Base-by-base conservation (phyloP, 805 yeast genomes). In the Saturnispora saitoi region DNA sequence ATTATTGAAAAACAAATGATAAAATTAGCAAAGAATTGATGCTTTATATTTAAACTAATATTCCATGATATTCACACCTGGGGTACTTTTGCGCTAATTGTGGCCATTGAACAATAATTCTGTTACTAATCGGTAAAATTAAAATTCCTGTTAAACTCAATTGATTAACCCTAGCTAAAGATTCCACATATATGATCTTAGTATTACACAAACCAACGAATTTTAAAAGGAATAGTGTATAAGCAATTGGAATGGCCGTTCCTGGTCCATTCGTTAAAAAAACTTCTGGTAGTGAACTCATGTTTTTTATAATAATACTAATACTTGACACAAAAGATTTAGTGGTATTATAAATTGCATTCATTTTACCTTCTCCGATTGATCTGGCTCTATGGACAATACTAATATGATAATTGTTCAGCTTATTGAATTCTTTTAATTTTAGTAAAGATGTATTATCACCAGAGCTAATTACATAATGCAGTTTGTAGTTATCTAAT, bases 101-200 rank as follows among this genome's bases (percentile, higher is more conserved):
- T 26, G 77, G 77, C 99, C 99, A 93, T 63, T 93, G 99, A 8
- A 93, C 98, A 1, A 93, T 59, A 51, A 93, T 85, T 20, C 90
- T 70, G 61, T 88, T 85, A 4, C 81, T 71, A 4, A 93, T 68
- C 3, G 88, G 88, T 52, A 84, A 70, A 12, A 91, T 60, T 17
- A 93, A 62, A 43, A 66, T 60, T 0, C 98, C 99, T 15, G 90
- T 80, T 30, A 89, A 66, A 59, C 96, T 88, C 46, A 93, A 70
- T 2, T 70, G 67, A 47, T 72, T 70, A 9, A 89, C 96, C 38
- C 98, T 70, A 0, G 98, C 97, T 38, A 91, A 70, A 43, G 93
- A 82, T 64, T 91, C 98, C 24, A 91, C 70, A 59, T 91, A 93
- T 1, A 93, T 64, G 22, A 93, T 81, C 48, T 76, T 68, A 0